Evolutionary conservation across 1,139 yeast species (phyloP), one percentile per base, ranked within the genome.

Genomic region (Yamadazyma spencermartinsiae): DNA sequence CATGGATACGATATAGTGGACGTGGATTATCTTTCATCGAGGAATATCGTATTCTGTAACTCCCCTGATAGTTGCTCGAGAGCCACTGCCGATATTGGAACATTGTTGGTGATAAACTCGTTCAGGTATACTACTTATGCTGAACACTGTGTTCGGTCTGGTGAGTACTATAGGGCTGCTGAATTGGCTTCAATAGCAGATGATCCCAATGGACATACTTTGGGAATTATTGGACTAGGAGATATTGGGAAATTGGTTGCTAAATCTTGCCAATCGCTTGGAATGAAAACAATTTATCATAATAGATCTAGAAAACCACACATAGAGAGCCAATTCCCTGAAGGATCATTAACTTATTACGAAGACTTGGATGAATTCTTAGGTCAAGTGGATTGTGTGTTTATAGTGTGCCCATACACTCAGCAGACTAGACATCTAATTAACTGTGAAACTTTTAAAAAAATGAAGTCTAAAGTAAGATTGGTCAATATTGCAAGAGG

Each of bases 1-100:
- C 71, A 65, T 43, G 72, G 72, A 0, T 62, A 56, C 41, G 71
- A 65, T 44, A 60, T 62, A 27, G 68, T 62, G 31, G 71, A 65
- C 41, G 60, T 65, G 23, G 48, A 43, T 9, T 58, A 60, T 38
- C 47, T 65, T 28, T 57, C 61, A 3, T 49, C 57, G 1, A 48
- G 59, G 40, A 60, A 58, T 2, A 55, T 65, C 24, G 31, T 61
- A 2, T 64, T 63, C 33, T 63, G 68, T 40, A 63, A 64, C 43
- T 60, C 67, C 1, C 67, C 69, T 6, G 52, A 60, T 36, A 55
- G 61, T 4, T 63, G 68, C 37, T 48, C 67, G 0, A 53, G 65
- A 34, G 66, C 70, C 4, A 64, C 70, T 10, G 67, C 67, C 4
- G 70, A 64, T 41, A 59, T 61, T 21, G 68, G 67, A 14, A 50